These are phyloP conservation scores for Candolleomyces efflorescens DNA, from an alignment of 768 basidiomycete genomes.

Conservation along the genomic window DNA sequence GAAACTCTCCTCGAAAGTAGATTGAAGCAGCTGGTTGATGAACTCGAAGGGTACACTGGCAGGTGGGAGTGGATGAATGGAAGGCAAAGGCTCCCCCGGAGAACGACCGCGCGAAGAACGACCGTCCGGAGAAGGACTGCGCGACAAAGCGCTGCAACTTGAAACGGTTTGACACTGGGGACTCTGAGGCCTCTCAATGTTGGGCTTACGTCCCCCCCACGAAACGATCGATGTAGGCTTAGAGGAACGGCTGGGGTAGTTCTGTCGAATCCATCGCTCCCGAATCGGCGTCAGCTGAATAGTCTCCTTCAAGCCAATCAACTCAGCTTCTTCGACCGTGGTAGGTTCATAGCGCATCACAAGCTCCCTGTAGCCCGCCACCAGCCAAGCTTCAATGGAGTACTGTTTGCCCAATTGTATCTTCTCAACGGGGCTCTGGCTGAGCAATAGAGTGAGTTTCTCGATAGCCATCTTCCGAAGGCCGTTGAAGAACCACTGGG, in stretches of 20 bases:
- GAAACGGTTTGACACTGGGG: too few species aligned
- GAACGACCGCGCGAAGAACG: too few species aligned
- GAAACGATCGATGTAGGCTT: too few species aligned
- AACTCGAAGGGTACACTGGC: too few species aligned
- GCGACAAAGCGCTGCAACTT: too few species aligned
- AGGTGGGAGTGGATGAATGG: too few species aligned
- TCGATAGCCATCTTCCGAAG: constrained; percentile 25
- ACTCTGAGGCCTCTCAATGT: too few species aligned
- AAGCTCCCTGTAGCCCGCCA: not conserved
- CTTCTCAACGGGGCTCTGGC: constrained; percentile 3
- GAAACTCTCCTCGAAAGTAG: too few species aligned
- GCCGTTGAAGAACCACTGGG: constrained; percentile 30
- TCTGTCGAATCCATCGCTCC: not conserved
- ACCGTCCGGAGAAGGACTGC: too few species aligned
- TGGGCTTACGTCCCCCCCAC: too few species aligned
- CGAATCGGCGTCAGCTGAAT: not conserved
- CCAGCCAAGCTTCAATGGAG: constrained; percentile 31
- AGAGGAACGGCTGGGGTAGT: not conserved
- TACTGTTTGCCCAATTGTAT: constrained; percentile 52
- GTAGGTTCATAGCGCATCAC: not conserved
- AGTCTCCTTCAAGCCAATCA: not conserved
- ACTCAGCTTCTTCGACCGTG: not conserved
- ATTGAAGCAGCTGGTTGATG: too few species aligned
- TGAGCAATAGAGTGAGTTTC: constrained; percentile 15
- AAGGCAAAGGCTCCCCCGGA: too few species aligned